Base-by-base conservation (phyloP, 768 basidiomycete genomes). In the Lactarius indigo region DNA sequence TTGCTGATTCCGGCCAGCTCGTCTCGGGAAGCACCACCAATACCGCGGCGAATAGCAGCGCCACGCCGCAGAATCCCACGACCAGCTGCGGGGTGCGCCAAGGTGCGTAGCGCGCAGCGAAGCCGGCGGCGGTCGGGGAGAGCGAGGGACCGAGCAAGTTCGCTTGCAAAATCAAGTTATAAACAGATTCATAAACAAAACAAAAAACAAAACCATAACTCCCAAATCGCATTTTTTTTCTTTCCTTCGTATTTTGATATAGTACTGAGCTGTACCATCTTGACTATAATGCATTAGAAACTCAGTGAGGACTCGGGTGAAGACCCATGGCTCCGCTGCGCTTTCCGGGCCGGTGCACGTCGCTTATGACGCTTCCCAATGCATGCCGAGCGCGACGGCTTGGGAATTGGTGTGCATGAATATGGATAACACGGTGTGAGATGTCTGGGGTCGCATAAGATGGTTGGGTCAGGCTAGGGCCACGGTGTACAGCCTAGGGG, bases 261-360 rank as follows among this genome's bases (percentile, higher is more conserved):
- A 26, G 31, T 33, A 33, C 31, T 33, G n/a, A n/a, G n/a, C n/a
- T n/a, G n/a, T n/a, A n/a, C n/a, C n/a, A n/a, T n/a, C n/a, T n/a
- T n/a, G n/a, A n/a, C n/a, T 33, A 7, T 33, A 33, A 33, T 33
- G 31, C 31, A n/a, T n/a, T n/a, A 33, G 42, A n/a, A 10, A 57
- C 75, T 68, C 57, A 1, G 78, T 83, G 61, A 85, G 80, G 73
- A 85, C n/a, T n/a, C n/a, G n/a, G n/a, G n/a, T n/a, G 87, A 1
- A 85, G 74, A 0, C 87, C 87, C 78, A 88, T 84, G 0, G 84
- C 86, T 3, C 80, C 77, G 10, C 86, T 81, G 31, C 87, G 77
- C 68, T 89, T 84, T 63, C 89, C 89, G 3, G 88, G 72, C 59
- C 75, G 81, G 74, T 88, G 89, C 3, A 90, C 86, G 70, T 90